Evolutionary conservation across 2,329 filamentous ascomycete species (phyloP).

Genomic region (Cordyceps javanica): DNA sequence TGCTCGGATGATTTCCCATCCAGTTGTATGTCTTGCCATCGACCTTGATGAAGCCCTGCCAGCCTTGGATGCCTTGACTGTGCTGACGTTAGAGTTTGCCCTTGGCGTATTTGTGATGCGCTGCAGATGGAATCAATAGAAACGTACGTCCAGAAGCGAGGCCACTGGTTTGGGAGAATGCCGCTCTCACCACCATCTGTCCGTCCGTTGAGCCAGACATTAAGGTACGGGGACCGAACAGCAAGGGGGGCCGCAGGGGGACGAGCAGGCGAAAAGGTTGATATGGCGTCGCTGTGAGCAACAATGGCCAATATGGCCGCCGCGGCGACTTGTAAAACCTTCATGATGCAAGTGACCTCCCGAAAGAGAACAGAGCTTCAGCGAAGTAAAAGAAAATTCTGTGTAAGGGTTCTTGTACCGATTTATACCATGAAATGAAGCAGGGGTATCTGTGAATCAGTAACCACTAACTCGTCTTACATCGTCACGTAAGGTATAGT

Average conservation of each 20-base stretch:
- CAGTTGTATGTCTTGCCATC: constrained; percentile 59
- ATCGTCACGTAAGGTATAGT: background rate
- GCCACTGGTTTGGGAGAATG: constrained; percentile 63
- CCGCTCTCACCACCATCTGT: constrained; percentile 57
- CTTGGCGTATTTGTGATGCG: too few species aligned
- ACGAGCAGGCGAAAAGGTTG: constrained; percentile 56
- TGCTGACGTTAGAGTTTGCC: constrained; percentile 18
- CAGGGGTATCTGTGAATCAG: background rate
- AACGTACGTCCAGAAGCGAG: constrained; percentile 60
- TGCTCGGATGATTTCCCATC: constrained; percentile 54
- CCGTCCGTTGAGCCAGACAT: constrained; percentile 60
- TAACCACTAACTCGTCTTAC: background rate
- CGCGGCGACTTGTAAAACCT: constrained; percentile 12
- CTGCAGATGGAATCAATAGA: background rate
- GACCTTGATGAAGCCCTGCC: constrained; percentile 64
- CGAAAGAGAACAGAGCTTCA: background rate
- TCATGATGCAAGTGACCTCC: constrained; percentile 3
- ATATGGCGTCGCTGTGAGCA: constrained; percentile 28
- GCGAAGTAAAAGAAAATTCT: background rate
- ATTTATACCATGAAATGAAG: background rate
- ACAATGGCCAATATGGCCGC: constrained; percentile 24
- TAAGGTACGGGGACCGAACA: constrained; percentile 70
- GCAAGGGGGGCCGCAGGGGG: constrained; percentile 66
- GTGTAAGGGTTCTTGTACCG: background rate
- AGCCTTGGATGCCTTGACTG: constrained; percentile 49